Evolutionary conservation across 2,329 filamentous ascomycete species (phyloP).

Genomic region (Cladosporium sp.): DNA sequence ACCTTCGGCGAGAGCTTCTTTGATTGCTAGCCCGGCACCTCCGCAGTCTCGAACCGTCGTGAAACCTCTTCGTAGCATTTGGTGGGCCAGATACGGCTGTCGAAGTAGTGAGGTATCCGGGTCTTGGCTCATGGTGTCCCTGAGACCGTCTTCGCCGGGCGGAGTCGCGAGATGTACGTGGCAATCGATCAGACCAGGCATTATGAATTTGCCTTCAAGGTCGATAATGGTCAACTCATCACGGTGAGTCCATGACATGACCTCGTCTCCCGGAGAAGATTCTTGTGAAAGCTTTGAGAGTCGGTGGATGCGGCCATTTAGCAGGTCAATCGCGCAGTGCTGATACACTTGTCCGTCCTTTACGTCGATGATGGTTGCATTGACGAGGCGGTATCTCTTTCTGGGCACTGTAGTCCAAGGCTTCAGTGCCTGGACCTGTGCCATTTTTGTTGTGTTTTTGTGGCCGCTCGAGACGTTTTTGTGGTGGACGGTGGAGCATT

Average conservation of each 20-base stretch:
- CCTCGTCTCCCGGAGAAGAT: conserved; percentile 32
- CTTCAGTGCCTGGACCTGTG: conserved; percentile 20
- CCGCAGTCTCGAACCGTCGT: conserved; percentile 61
- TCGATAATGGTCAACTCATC: conserved; percentile 37
- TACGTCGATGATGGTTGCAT: conserved; percentile 32
- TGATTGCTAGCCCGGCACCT: conserved; percentile 56
- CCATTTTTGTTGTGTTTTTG: conserved; percentile 1
- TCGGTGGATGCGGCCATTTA: conserved; percentile 31
- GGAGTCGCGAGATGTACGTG: conserved; percentile 52
- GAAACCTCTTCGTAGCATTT: conserved; percentile 59
- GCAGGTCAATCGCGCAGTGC: conserved; percentile 35
- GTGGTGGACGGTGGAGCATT: background rate
- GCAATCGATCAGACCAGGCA: conserved; percentile 54
- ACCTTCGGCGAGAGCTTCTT: conserved; percentile 58
- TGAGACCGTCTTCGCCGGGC: conserved; percentile 44
- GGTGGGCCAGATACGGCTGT: conserved; percentile 49
- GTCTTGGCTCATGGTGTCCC: conserved; percentile 40
- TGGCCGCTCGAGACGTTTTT: background rate
- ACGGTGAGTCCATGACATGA: conserved; percentile 31
- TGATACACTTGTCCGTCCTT: conserved; percentile 35
- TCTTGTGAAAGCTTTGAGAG: conserved; percentile 32
- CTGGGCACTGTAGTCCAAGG: conserved; percentile 26
- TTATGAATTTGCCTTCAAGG: conserved; percentile 47
- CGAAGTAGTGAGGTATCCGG: conserved; percentile 44
- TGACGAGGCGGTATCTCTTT: conserved; percentile 27